Percentiles rank a stretch among this genome's conserved stretches.
Evolutionary conservation across 106 monocot species (phyloP).

Genomic region (Acorus gramineus): DNA sequence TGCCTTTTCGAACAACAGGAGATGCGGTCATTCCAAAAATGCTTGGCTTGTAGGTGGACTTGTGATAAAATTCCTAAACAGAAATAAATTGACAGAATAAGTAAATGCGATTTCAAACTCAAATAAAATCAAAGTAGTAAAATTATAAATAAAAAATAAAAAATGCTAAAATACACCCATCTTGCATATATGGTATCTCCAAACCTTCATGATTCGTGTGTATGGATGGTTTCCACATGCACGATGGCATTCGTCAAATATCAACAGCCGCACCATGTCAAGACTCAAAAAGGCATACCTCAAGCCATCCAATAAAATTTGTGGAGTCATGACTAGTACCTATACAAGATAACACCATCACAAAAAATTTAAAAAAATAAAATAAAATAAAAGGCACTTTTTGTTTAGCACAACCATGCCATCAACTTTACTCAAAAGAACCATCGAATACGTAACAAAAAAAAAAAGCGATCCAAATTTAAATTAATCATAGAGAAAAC

Average conservation of each 20-base stretch:
- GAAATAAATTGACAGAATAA: not conserved
- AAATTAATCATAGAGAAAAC: too few relatives aligned
- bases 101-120: not conserved
- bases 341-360: slow-evolving; percentile 10
- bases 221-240: slow-evolving; percentile 80
- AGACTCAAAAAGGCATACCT: slow-evolving; percentile 62
- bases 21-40: slow-evolving; percentile 94
- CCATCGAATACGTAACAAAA: too few relatives aligned
- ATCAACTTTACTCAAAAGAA: too few relatives aligned
- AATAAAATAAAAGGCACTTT: too few relatives aligned
- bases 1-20: slow-evolving; percentile 72
- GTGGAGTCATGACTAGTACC: slow-evolving; percentile 97
- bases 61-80: slow-evolving; percentile 80
- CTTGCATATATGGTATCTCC: not conserved
- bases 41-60: slow-evolving; percentile 29
- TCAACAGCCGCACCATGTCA: slow-evolving; percentile 37
- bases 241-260: slow-evolving; percentile 91
- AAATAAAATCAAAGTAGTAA: not conserved
- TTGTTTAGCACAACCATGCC: too few relatives aligned
- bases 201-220: slow-evolving; percentile 77
- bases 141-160: not conserved
- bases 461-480: too few relatives aligned
- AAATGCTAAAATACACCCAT: too few relatives aligned
- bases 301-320: slow-evolving; percentile 70
- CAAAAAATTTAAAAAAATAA: too few relatives aligned